These are phyloP conservation scores for Panicum hallii DNA, from an alignment of 202 grass and related monocot genomes.

Conservation along the genomic window DNA sequence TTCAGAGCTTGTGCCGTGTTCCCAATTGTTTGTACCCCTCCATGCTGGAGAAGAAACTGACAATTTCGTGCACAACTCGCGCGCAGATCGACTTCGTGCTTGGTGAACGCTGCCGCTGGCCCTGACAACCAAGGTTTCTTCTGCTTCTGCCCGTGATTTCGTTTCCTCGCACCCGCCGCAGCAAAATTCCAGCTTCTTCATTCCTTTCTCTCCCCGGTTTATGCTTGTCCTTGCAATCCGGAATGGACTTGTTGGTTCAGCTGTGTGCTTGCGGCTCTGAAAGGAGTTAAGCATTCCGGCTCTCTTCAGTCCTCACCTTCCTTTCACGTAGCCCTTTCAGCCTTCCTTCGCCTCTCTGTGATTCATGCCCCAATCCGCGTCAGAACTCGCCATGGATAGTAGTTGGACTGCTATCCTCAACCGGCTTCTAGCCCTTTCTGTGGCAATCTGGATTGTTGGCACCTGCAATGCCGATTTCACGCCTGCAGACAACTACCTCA, in stretches of 20 bases:
- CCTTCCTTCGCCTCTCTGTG: neutral
- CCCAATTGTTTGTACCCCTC: neutral
- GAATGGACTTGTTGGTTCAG: neutral
- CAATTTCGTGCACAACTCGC: neutral
- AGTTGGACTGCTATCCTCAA: neutral
- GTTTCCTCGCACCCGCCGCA: neutral
- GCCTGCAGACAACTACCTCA: slow-evolving; percentile 80
- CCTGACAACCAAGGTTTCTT: slow-evolving; percentile 27
- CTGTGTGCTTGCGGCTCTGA: neutral
- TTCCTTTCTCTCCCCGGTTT: neutral
- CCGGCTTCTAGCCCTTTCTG: slow-evolving; percentile 4
- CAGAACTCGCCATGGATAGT: slow-evolving; percentile 38
- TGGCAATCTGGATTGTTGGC: slow-evolving; percentile 36
- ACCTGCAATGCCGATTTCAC: slow-evolving; percentile 62
- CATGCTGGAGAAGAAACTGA: neutral
- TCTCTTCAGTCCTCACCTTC: neutral
- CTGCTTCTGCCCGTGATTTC: neutral
- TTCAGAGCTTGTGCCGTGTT: neutral
- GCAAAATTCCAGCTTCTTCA: neutral
- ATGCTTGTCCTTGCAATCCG: neutral
- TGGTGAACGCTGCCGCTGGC: neutral
- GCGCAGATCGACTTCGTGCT: slow-evolving; percentile 47
- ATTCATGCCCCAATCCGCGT: neutral
- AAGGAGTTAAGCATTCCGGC: neutral
- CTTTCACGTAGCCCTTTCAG: neutral